Conservation (phyloP, 1,139 yeast genomes). For the Protomyces inundatus region DNA sequence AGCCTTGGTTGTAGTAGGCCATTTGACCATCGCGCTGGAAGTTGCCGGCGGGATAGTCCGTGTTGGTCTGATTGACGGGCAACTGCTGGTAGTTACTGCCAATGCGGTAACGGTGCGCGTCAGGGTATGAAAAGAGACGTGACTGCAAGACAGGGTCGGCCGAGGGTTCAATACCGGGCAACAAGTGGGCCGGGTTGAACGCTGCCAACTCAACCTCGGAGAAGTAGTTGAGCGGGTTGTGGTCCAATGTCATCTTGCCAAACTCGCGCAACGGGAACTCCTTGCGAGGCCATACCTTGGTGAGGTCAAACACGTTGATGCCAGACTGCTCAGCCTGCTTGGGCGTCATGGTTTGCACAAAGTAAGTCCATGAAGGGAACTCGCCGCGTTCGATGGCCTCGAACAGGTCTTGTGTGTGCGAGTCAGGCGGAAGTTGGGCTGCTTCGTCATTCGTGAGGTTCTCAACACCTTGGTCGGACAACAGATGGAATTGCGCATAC, state of each 20-base stretch:
- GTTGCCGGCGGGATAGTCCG: constrained; percentile 36
- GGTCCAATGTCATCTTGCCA: constrained; percentile 64
- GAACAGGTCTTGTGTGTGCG: constrained; percentile 54
- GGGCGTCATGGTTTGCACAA: constrained; percentile 67
- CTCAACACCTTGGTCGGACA: constrained; percentile 59
- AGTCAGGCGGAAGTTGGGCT: constrained; percentile 55
- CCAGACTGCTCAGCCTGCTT: constrained; percentile 55
- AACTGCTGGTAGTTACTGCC: constrained; percentile 68
- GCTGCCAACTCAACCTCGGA: constrained; percentile 82
- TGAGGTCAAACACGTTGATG: constrained; percentile 59
- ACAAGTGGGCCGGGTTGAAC: constrained; percentile 75
- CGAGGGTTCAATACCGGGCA: constrained; percentile 77
- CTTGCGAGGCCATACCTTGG: constrained; percentile 75
- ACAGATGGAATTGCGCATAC: constrained; percentile 63
- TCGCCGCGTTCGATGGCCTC: constrained; percentile 56
- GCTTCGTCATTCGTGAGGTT: constrained; percentile 56
- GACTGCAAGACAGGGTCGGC: constrained; percentile 86
- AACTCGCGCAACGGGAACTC: constrained; percentile 71
- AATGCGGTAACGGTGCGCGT: constrained; percentile 66
- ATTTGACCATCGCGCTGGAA: constrained; percentile 79
- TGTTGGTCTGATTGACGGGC: constrained; percentile 58
- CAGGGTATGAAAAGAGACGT: constrained; percentile 78
- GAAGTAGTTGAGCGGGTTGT: constrained; percentile 70
- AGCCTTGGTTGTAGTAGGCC: constrained; percentile 78
- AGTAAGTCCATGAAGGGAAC: constrained; percentile 59